Evolutionary conservation across 306 rosid species (phyloP), one percentile per base, ranked within the genome.

Genomic region (Quercus agrifolia): DNA sequence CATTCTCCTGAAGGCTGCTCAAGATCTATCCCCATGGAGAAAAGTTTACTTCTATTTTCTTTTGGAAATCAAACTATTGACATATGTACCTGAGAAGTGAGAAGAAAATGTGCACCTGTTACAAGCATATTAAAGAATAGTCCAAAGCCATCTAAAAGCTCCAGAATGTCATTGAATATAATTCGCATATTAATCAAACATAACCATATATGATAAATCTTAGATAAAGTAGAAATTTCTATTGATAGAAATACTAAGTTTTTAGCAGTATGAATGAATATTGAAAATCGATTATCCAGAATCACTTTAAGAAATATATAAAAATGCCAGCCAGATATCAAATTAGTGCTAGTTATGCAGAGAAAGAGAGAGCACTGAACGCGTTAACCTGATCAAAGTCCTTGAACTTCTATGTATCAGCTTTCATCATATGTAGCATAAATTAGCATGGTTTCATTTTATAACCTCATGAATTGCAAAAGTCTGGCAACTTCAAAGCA

Each of bases 1-100:
- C 21, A 64, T 68, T 82, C 82, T 56, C 87, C 84, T 6, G 75
- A 83, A 63, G 79, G 70, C 74, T 33, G 85, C 28, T 80, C 87
- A 63, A 80, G 85, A 70, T 86, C 78, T 74, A 77, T 80, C 56
- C 73, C 79, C 85, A 86, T 80, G 27, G 38, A 73, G 38, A 30
- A 56, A 71, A 6, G 17, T 12, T 71, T 70, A 81, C 31, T 74
- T 68, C 56, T 41, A n/a, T 20, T 25, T 69, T 31, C 61, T 58
- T 67, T 52, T 35, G 52, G 52, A 71, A 52, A 76, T 4, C 59
- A 46, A 54, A 20, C 68, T 11, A 67, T 77, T 63, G 62, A 38
- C 28, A 73, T 35, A 59, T 71, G 61, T 31, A 19, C 68, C 28
- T 51, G 8, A 25, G 77, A 54, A 59, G 28, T 31, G n/a, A 68